These are phyloP conservation scores for Cucurbitaria berberidis DNA, from an alignment of 2,329 filamentous ascomycete species.

Conservation along the genomic window DNA sequence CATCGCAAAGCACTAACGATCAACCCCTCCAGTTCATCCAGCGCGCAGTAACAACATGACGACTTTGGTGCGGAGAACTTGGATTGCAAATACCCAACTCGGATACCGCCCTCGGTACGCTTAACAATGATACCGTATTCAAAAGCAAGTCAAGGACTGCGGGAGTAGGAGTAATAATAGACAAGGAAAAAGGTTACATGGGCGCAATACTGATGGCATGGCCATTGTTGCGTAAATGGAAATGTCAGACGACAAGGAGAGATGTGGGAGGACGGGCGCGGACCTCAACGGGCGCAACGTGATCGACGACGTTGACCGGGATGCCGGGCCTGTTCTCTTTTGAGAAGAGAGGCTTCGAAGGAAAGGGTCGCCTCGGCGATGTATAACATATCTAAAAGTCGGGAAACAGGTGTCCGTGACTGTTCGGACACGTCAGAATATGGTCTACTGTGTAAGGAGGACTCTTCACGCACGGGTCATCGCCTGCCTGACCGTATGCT, in stretches of 20 bases:
- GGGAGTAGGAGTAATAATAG: conserved; percentile 4
- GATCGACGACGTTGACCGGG: conserved; percentile 12
- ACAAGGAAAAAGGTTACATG: conserved; percentile 19
- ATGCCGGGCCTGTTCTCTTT: conserved; percentile 12
- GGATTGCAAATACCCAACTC: no score
- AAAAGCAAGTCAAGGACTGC: conserved; percentile 13
- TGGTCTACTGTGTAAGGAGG: conserved; percentile 31
- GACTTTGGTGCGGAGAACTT: no score
- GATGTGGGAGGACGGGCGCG: background rate
- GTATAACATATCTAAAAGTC: conserved; percentile 35
- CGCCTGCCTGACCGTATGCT: conserved; percentile 78
- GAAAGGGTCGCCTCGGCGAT: conserved; percentile 2
- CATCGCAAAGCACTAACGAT: no score
- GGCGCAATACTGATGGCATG: conserved; percentile 2
- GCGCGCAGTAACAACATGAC: no score
- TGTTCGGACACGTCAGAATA: conserved; percentile 42
- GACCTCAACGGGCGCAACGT: conserved; percentile 18
- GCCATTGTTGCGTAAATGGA: conserved; percentile 4
- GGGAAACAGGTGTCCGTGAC: conserved; percentile 43
- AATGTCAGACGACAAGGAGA: conserved; percentile 1
- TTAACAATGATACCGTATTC: conserved; percentile 12
- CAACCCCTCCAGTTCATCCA: no score
- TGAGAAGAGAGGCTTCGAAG: conserved; percentile 1
- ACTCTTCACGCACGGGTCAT: conserved; percentile 78
- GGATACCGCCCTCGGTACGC: background rate